Conservation (phyloP, 1,284 basidiomycete species). For the Pascua guehoae region DNA sequence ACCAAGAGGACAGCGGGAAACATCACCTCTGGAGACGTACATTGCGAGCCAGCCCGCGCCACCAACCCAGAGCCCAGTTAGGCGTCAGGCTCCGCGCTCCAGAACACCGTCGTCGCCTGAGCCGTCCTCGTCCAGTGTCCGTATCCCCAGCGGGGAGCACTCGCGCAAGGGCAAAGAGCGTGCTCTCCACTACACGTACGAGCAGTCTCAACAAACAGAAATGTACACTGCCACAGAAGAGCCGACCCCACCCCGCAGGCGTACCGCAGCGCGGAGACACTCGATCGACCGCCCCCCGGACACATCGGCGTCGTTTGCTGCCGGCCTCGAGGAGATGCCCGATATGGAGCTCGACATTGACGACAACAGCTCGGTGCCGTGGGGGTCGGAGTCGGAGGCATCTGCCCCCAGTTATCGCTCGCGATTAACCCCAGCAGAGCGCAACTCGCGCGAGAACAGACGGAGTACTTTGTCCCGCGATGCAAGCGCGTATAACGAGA, state of each 20-base stretch:
- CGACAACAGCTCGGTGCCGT: conserved; percentile 23
- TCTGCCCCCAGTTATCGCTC: conserved; percentile 5
- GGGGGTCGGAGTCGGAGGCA: conserved; percentile 14
- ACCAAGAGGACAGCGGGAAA: too few relatives aligned
- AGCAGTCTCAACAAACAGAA: neutral
- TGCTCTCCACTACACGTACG: conserved; percentile 2
- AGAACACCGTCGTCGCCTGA: conserved; percentile 28
- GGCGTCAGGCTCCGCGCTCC: conserved; percentile 24
- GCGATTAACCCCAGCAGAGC: conserved; percentile 9
- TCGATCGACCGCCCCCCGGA: conserved; percentile 19
- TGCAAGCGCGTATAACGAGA: neutral
- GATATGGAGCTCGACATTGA: conserved; percentile 35
- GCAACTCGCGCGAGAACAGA: neutral
- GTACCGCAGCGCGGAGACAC: conserved; percentile 2
- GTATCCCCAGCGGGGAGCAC: conserved; percentile 10
- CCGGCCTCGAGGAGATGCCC: conserved; percentile 19
- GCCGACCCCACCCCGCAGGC: neutral
- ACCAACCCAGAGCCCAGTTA: too few relatives aligned
- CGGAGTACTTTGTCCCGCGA: neutral
- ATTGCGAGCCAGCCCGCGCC: too few relatives aligned
- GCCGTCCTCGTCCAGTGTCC: conserved; percentile 4
- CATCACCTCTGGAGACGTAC: too few relatives aligned
- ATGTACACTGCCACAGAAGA: neutral
- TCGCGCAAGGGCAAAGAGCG: conserved; percentile 37
- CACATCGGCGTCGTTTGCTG: conserved; percentile 29